These are phyloP conservation scores for Solanum rostratum DNA, from an alignment of 257 asterid species.

Conservation along the genomic window DNA sequence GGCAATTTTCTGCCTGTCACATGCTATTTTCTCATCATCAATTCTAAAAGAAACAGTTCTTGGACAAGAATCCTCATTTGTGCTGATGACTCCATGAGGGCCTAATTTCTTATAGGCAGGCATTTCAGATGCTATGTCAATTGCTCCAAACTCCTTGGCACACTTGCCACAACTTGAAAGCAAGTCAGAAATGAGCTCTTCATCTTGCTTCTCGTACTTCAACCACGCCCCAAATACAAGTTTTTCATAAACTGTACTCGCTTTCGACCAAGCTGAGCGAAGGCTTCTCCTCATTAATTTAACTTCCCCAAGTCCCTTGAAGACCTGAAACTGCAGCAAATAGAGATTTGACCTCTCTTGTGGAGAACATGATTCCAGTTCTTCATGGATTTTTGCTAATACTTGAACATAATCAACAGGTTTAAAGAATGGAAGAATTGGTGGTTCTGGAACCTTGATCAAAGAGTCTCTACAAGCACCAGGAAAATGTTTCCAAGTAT, in stretches of 20 bases:
- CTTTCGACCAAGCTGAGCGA: constrained; percentile 73
- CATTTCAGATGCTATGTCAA: constrained; percentile 70
- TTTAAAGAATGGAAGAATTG: constrained; percentile 70
- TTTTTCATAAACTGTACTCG: constrained; percentile 63
- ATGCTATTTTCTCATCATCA: constrained; percentile 59
- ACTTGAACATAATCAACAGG: constrained; percentile 92
- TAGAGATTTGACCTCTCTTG: constrained; percentile 62
- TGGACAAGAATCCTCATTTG: constrained; percentile 8
- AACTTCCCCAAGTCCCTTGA: constrained; percentile 88
- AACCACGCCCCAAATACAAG: constrained; percentile 92
- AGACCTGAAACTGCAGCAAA: constrained; percentile 84
- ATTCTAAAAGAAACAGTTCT: constrained; percentile 48
- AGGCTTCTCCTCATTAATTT: constrained; percentile 92
- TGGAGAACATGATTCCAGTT: constrained; percentile 69
- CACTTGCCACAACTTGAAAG: constrained; percentile 75
- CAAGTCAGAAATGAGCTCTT: constrained; percentile 63
- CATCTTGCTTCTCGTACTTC: constrained; percentile 86
- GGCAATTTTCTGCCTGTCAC: constrained; percentile 72
- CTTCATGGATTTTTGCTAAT: constrained; percentile 88
- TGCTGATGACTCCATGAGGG: not conserved
- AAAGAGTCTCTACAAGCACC: constrained; percentile 73
- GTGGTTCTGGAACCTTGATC: constrained; percentile 86
- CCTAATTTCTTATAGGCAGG: constrained; percentile 18
- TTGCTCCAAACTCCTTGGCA: constrained; percentile 56
- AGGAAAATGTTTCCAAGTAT: not conserved